phyloP scores from a whole-genome alignment of 805 yeast species.

The Dipodascus geniculatus region DNA sequence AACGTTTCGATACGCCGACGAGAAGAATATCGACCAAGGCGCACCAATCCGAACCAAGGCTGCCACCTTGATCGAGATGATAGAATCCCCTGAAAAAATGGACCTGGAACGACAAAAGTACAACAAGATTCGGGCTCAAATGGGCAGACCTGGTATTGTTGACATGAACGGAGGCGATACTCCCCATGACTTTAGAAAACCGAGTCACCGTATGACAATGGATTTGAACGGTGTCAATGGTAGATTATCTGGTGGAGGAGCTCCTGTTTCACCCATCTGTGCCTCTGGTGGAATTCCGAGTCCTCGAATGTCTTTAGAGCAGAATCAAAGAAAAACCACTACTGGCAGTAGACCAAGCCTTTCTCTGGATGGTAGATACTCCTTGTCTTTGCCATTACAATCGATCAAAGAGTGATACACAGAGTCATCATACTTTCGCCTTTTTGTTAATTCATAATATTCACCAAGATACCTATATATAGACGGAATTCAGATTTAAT shows the following conservation, averaged over 20 bases:
- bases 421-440: too few species aligned
- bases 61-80: slow-evolving; percentile 15
- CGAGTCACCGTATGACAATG: slow-evolving; percentile 18
- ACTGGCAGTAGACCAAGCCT: neutral
- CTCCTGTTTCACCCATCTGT: slow-evolving; percentile 1
- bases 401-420: neutral
- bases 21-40: slow-evolving; percentile 23
- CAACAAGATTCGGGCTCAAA: slow-evolving; percentile 18
- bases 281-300: slow-evolving; percentile 1
- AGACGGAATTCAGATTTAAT: too few species aligned
- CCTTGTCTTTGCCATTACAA: neutral
- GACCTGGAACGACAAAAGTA: slow-evolving; percentile 20
- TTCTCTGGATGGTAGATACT: neutral
- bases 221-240: slow-evolving; percentile 15
- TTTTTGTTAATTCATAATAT: too few species aligned
- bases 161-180: slow-evolving; percentile 8
- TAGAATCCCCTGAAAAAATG: slow-evolving; percentile 19
- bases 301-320: slow-evolving; percentile 4
- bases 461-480: too few species aligned
- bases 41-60: slow-evolving; percentile 23
- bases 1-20: slow-evolving; percentile 10
- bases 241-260: slow-evolving; percentile 7
- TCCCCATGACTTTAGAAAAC: neutral
- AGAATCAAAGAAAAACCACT: slow-evolving; percentile 5
- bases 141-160: slow-evolving; percentile 19